Evolutionary conservation across 192 early-diverging fungal genomes (phyloP).

Genomic region (Bifiguratus adelaidae): DNA sequence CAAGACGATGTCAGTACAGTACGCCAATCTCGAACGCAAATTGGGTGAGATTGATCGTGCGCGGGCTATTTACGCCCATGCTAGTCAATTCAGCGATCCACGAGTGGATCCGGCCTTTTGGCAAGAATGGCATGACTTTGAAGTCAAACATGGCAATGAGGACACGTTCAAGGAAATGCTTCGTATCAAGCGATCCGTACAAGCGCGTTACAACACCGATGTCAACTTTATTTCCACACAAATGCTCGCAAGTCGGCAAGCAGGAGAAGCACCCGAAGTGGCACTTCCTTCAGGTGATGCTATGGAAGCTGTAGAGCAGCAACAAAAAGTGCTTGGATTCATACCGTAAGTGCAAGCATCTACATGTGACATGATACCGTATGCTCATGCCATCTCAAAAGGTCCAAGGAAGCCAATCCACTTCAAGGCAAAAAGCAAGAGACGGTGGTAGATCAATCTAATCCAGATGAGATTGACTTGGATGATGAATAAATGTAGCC

Average conservation of each 20-base stretch:
- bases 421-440: too few species aligned
- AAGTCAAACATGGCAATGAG: constrained; percentile 94
- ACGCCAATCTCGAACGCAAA: constrained; percentile 78
- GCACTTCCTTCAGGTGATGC: too few species aligned
- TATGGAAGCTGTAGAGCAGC: too few species aligned
- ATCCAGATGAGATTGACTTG: too few species aligned
- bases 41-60: constrained; percentile 94
- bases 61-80: constrained; percentile 77
- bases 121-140: constrained; percentile 93
- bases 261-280: too few species aligned
- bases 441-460: too few species aligned
- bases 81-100: constrained; percentile 82
- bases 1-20: constrained; percentile 66
- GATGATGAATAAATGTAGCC: too few species aligned
- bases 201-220: constrained; percentile 73
- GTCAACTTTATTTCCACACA: constrained; percentile 13
- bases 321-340: too few species aligned
- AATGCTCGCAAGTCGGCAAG: constrained; percentile 11
- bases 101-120: constrained; percentile 65
- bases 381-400: too few species aligned
- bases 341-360: too few species aligned
- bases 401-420: too few species aligned
- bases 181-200: constrained; percentile 80
- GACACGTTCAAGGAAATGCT: constrained; percentile 99
- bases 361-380: too few species aligned